Conservation (phyloP, 345 rosid species). For the Rhizophora mangle region DNA sequence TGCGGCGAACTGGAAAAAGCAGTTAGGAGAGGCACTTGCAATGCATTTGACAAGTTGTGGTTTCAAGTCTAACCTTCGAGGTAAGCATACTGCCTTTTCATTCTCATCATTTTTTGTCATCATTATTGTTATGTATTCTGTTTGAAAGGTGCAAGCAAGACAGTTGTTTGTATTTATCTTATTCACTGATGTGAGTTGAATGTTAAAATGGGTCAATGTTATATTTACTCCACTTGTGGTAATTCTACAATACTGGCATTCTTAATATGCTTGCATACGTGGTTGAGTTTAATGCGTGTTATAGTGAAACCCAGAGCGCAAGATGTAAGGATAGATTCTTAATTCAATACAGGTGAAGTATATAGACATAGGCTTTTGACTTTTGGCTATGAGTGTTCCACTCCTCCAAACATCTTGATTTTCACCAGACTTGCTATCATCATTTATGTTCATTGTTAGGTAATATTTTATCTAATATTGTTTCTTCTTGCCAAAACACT, state of each 20-base stretch:
- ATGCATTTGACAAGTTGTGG: slow-evolving; percentile 84
- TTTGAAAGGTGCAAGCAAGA: not conserved
- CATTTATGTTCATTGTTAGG: too few relatives aligned
- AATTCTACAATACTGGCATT: not conserved
- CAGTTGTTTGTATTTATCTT: not conserved
- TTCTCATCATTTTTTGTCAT: not conserved
- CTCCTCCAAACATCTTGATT: not conserved
- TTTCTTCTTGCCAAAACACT: too few relatives aligned
- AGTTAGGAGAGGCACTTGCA: slow-evolving; percentile 85
- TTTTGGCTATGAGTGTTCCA: not conserved
- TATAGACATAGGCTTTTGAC: not conserved
- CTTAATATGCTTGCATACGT: not conserved
- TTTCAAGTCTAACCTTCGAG: slow-evolving; percentile 75
- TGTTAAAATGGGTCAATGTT: not conserved
- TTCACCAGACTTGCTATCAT: not conserved
- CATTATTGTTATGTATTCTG: slow-evolving; percentile 6
- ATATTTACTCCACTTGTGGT: not conserved
- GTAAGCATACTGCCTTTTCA: slow-evolving; percentile 31
- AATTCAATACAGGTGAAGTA: not conserved
- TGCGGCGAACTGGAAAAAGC: slow-evolving; percentile 68
- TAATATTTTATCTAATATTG: too few relatives aligned
- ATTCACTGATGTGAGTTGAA: too few relatives aligned
- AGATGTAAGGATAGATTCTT: not conserved
- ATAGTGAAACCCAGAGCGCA: not conserved
- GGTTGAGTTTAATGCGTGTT: slow-evolving; percentile 1